Conservation (phyloP, 2,329 filamentous ascomycete species). For the Colletotrichum tanaceti region DNA sequence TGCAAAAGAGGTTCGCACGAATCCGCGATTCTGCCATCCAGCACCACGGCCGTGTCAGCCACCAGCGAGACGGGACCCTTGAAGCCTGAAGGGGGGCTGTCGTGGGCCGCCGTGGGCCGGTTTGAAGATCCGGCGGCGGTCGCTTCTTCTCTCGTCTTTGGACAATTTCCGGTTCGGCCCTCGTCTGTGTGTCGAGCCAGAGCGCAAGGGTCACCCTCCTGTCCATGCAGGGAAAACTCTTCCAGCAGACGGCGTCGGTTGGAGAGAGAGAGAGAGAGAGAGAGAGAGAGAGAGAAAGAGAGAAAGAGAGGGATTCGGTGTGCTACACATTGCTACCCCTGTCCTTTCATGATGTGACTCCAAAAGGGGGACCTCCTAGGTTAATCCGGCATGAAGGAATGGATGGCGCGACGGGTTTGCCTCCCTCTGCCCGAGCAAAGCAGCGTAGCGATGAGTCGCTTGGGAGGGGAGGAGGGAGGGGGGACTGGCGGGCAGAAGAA, state of each 20-base stretch:
- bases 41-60: background rate
- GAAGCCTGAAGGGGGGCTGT: background rate
- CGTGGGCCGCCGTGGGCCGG: background rate
- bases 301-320: background rate
- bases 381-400: constrained; percentile 8
- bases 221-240: constrained; percentile 11
- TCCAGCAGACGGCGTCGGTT: constrained; percentile 8
- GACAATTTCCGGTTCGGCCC: constrained; percentile 34
- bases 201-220: constrained; percentile 25
- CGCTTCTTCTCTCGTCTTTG: constrained; percentile 14
- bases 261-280: constrained; percentile 3
- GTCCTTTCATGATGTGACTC: constrained; percentile 21
- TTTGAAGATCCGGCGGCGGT: constrained; percentile 22
- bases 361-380: constrained; percentile 19
- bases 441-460: background rate
- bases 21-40: constrained; percentile 3
- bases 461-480: too few species aligned
- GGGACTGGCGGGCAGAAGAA: background rate
- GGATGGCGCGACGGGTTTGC: constrained; percentile 5
- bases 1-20: background rate
- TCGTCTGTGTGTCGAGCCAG: constrained; percentile 17
- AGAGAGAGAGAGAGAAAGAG: background rate
- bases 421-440: background rate
- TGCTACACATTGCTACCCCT: constrained; percentile 17
- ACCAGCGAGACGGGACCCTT: constrained; percentile 5